phyloP scores from a whole-genome alignment of 371 early-diverging fungal species.

The Coemansia sp. region DNA sequence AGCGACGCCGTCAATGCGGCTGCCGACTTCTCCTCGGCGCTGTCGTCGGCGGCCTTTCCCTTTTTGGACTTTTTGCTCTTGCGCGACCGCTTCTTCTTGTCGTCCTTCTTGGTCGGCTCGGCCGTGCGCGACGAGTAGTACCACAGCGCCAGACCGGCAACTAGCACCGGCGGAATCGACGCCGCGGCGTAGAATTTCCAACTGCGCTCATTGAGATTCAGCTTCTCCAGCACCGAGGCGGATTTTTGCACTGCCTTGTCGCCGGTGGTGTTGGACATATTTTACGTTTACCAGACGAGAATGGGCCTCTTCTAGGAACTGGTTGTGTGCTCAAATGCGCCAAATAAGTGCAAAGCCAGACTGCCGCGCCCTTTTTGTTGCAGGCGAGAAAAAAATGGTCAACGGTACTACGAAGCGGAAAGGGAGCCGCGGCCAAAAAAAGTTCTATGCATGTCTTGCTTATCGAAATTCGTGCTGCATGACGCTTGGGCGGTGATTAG shows the following conservation, averaged over 20 bases:
- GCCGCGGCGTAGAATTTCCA: slow-evolving; percentile 79
- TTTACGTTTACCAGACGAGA: neutral
- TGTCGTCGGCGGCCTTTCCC: slow-evolving; percentile 26
- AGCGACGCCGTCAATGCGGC: slow-evolving; percentile 11
- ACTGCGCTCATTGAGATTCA: slow-evolving; percentile 70
- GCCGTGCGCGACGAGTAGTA: slow-evolving; percentile 57
- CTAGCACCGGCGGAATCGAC: slow-evolving; percentile 60
- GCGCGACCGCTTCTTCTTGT: slow-evolving; percentile 49
- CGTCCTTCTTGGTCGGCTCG: slow-evolving; percentile 35
- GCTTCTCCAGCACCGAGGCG: slow-evolving; percentile 50
- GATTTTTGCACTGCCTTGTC: slow-evolving; percentile 33
- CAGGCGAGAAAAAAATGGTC: neutral
- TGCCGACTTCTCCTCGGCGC: slow-evolving; percentile 8
- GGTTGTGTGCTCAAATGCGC: too few relatives aligned
- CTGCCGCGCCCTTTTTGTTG: neutral
- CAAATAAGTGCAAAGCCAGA: too few relatives aligned
- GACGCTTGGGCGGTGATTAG: neutral
- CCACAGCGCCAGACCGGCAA: slow-evolving; percentile 69
- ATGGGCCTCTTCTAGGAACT: too few relatives aligned
- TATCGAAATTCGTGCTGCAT: slow-evolving; percentile 2
- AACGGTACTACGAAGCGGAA: neutral
- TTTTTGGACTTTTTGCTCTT: slow-evolving; percentile 39
- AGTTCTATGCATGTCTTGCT: neutral
- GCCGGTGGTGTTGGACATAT: slow-evolving; percentile 23
- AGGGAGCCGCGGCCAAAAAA: neutral